A percentile compares a stretch with the other conserved stretches of the same genome.
phyloP scores from a whole-genome alignment of 345 rosid species.

The Noccaea bulbosa region DNA sequence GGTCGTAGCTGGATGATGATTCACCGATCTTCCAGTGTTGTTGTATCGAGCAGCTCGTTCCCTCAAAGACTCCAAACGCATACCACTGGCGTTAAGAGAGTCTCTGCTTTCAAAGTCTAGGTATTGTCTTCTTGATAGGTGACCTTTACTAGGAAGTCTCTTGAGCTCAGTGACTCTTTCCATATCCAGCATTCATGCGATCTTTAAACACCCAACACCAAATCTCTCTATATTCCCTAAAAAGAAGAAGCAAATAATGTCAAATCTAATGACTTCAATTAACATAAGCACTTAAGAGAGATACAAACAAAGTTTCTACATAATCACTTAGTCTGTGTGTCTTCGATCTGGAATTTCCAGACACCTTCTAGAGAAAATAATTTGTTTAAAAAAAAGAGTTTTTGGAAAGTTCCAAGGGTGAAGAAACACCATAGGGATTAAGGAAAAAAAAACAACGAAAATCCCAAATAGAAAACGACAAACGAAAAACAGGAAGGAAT shows the following conservation, averaged over 20 bases:
- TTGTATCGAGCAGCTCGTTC: conserved; percentile 41
- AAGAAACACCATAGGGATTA: conserved; percentile 32
- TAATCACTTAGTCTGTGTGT: neutral
- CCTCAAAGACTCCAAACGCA: conserved; percentile 38
- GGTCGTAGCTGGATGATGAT: conserved; percentile 28
- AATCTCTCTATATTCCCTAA: conserved; percentile 18
- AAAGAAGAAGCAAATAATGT: neutral
- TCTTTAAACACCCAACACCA: conserved; percentile 48
- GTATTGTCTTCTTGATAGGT: conserved; percentile 44
- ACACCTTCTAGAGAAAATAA: conserved; percentile 1
- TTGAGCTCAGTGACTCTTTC: conserved; percentile 67
- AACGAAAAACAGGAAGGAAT: neutral
- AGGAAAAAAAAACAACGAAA: conserved; percentile 3
- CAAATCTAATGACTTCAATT: conserved; percentile 13
- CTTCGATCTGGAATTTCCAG: conserved; percentile 24
- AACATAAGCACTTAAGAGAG: conserved; percentile 6
- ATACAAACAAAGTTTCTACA: conserved; percentile 27
- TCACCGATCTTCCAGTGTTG: conserved; percentile 28
- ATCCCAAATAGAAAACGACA: conserved; percentile 39
- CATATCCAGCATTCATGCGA: conserved; percentile 50
- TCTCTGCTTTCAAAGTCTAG: conserved; percentile 38
- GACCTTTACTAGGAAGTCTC: conserved; percentile 58
- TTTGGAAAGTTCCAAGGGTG: neutral
- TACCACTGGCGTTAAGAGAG: neutral
- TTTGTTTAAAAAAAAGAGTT: neutral